Base-by-base conservation (phyloP, 345 rosid genomes). In the Tarenaya hassleriana region DNA sequence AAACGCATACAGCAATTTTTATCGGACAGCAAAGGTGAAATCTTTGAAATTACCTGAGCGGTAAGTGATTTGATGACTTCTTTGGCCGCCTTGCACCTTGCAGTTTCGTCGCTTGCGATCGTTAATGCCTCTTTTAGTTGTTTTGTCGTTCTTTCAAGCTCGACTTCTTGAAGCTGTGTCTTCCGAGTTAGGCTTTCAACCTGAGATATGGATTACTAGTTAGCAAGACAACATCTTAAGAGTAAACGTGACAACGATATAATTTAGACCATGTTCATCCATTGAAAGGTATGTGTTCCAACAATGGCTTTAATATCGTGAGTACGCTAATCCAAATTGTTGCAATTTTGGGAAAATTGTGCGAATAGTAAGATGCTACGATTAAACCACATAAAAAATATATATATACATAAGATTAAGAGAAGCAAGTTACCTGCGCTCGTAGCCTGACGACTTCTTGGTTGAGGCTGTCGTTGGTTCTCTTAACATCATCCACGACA, bases 381-480 rank as follows among this genome's bases (percentile, higher is more conserved):
- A n/a, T n/a, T n/a, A n/a, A n/a, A n/a, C n/a, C 38, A 38, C 9
- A n/a, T n/a, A n/a, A 46, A 17, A 13, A 16, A 34, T 52, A 24
- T 8, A 14, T 43, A 51, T 41, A n/a, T n/a, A n/a, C 10, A 10
- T 48, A 41, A 38, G 53, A 47, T 27, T 33, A 20, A 29, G 52
- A 47, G 63, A 59, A 55, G 34, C 29, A 19, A 32, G 31, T 27
- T 63, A 80, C 98, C 86, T 88, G 97, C n/a, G 86, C 79, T 77
- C 94, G 76, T 64, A 92, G 77, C 78, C 73, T 88, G 52, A 76
- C 62, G 64, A 85, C 84, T 73, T 88, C 98, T 78, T 92, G 94
- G 77, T 76, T 73, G 59, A 77, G 86, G 67, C 73, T 69, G 67
- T 81, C 97, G 31, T 75, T 88, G 63, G 84, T 67, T 77, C 77